Conservation (phyloP, 2,329 filamentous ascomycete genomes). For the Didymella exigua region DNA sequence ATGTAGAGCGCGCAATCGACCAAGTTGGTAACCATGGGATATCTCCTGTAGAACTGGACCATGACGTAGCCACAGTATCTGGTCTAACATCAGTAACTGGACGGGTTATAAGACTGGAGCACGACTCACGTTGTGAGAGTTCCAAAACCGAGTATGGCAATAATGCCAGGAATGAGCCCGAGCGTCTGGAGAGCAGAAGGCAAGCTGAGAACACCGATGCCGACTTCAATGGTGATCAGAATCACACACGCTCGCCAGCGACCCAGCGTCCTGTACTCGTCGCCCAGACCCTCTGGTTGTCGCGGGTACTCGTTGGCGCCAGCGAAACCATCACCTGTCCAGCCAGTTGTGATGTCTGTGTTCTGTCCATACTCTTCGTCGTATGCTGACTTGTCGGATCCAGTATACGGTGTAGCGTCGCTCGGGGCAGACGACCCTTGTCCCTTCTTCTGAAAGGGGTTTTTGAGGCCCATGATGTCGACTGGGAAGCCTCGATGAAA, state of each 20-base stretch:
- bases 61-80: constrained; percentile 36
- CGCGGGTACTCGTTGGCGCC: constrained; percentile 32
- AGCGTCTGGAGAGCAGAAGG: constrained; percentile 37
- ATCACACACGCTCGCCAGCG: constrained; percentile 39
- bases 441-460: constrained; percentile 30
- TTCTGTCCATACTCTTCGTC: constrained; percentile 33
- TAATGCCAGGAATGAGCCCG: constrained; percentile 39
- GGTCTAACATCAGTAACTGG: background rate
- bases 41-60: constrained; percentile 33
- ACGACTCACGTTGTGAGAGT: constrained; percentile 22
- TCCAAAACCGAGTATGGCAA: constrained; percentile 38
- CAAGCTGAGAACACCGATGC: constrained; percentile 37
- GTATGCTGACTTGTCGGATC: constrained; percentile 26
- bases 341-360: constrained; percentile 32
- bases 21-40: constrained; percentile 38
- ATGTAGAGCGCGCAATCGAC: constrained; percentile 39
- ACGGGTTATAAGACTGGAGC: no score
- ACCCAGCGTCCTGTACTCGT: constrained; percentile 35
- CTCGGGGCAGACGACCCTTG: constrained; percentile 15
- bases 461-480: constrained; percentile 33
- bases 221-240: constrained; percentile 40
- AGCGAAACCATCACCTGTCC: constrained; percentile 31
- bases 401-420: constrained; percentile 23
- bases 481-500: background rate
- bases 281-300: constrained; percentile 13